Conservation (phyloP, 2,329 filamentous ascomycete species). For the Exophiala alcalophila region DNA sequence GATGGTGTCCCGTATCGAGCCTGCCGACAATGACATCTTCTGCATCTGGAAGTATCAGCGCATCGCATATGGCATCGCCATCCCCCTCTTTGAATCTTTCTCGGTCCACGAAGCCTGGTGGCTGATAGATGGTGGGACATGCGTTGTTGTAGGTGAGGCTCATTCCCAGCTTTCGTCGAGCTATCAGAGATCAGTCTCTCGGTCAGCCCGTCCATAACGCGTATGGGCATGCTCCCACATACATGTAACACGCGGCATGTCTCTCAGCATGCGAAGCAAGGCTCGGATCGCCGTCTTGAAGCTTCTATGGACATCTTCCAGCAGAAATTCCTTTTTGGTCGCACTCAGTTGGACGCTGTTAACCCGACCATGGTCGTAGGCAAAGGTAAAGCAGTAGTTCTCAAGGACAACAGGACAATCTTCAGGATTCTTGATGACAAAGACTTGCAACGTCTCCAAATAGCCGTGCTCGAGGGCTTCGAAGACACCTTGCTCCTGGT, state of each 20-base stretch:
- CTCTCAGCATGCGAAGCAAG: slow-evolving; percentile 39
- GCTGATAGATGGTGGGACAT: slow-evolving; percentile 40
- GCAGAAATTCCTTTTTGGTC: slow-evolving; percentile 34
- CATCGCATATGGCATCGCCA: slow-evolving; percentile 13
- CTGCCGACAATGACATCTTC: slow-evolving; percentile 11
- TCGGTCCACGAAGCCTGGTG: slow-evolving; percentile 29
- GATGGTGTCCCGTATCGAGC: slow-evolving; percentile 20
- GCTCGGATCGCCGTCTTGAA: slow-evolving; percentile 45
- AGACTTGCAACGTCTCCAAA: slow-evolving; percentile 48
- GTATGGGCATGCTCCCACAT: slow-evolving; percentile 15
- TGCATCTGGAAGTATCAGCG: slow-evolving; percentile 6
- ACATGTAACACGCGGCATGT: slow-evolving; percentile 46
- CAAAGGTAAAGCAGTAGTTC: slow-evolving; percentile 50
- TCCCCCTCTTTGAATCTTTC: slow-evolving; percentile 9
- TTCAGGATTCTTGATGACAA: slow-evolving; percentile 42
- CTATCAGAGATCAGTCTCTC: slow-evolving; percentile 9
- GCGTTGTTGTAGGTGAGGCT: slow-evolving; percentile 46
- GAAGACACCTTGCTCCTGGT: slow-evolving; percentile 50
- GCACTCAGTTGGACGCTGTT: slow-evolving; percentile 33
- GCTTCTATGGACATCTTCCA: slow-evolving; percentile 39
- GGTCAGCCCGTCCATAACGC: background rate
- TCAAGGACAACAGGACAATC: slow-evolving; percentile 44
- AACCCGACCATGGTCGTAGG: slow-evolving; percentile 39
- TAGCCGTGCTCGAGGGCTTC: slow-evolving; percentile 43
- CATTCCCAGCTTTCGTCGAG: slow-evolving; percentile 41